Conservation (phyloP, 768 basidiomycete species). For the Tephrocybe sp. region DNA sequence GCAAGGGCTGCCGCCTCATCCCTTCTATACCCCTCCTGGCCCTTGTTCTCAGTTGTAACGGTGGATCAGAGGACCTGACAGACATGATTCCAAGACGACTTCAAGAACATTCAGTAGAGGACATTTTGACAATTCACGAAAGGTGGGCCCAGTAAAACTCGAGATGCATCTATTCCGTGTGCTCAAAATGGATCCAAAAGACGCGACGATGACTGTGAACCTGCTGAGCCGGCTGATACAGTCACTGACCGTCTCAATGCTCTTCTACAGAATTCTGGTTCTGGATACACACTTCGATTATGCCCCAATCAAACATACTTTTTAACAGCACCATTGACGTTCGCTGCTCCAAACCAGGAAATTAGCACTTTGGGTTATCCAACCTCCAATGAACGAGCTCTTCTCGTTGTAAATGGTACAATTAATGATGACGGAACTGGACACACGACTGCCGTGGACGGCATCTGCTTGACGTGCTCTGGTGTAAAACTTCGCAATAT, state of each 20-base stretch:
- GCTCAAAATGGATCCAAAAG: neutral
- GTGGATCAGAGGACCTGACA: too few relatives aligned
- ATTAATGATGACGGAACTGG: slow-evolving; percentile 53
- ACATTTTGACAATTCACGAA: too few relatives aligned
- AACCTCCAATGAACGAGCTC: slow-evolving; percentile 61
- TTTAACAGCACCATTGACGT: slow-evolving; percentile 64
- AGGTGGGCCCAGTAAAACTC: too few relatives aligned
- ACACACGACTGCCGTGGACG: slow-evolving; percentile 73
- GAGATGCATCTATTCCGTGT: too few relatives aligned
- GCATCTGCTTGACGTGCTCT: slow-evolving; percentile 55
- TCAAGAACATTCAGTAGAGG: too few relatives aligned
- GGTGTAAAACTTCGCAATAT: slow-evolving; percentile 68
- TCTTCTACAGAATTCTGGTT: slow-evolving; percentile 61
- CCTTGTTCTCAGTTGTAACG: too few relatives aligned
- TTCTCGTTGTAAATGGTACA: slow-evolving; percentile 65
- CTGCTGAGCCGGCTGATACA: slow-evolving; percentile 54
- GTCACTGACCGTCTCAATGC: slow-evolving; percentile 66
- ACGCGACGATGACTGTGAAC: slow-evolving; percentile 27
- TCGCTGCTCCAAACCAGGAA: slow-evolving; percentile 69
- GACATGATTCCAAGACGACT: too few relatives aligned
- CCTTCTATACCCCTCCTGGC: too few relatives aligned
- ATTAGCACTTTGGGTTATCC: slow-evolving; percentile 82
- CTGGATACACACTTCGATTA: slow-evolving; percentile 62
- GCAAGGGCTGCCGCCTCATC: too few relatives aligned
- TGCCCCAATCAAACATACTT: slow-evolving; percentile 64